Evolutionary conservation across 1,139 yeast genomes (phyloP).

Genomic region (Hansenula anomala): DNA sequence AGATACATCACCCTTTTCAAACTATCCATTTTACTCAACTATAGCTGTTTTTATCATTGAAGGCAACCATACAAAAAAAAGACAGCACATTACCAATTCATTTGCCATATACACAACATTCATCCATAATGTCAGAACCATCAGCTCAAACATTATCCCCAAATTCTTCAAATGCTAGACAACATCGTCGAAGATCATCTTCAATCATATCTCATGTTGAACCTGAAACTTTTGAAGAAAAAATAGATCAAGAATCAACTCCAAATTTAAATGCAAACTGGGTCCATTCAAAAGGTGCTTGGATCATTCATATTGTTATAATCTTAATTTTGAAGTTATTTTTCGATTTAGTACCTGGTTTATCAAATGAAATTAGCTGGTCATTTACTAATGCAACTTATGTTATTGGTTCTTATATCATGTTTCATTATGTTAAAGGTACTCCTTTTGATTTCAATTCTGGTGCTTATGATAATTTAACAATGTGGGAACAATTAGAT

Average conservation of each 20-base stretch:
- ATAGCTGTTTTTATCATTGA: too few species aligned
- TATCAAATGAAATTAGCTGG: constrained; percentile 86
- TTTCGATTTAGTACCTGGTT: constrained; percentile 72
- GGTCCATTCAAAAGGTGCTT: constrained; percentile 95
- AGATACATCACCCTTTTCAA: too few species aligned
- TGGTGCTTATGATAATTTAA: constrained; percentile 92
- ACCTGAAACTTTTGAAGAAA: constrained; percentile 89
- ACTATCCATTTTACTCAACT: neutral
- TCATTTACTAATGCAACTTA: constrained; percentile 87
- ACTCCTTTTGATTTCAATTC: constrained; percentile 95
- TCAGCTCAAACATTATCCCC: constrained; percentile 14
- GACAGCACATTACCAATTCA: neutral
- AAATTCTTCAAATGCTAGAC: constrained; percentile 5
- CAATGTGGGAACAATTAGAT: constrained; percentile 99
- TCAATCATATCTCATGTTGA: constrained; percentile 82
- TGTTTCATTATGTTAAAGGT: constrained; percentile 96
- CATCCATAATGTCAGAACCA: constrained; percentile 4
- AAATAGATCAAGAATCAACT: constrained; percentile 83
- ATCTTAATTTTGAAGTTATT: constrained; percentile 69
- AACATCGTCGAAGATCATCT: constrained; percentile 50
- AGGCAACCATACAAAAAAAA: neutral
- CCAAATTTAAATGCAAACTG: constrained; percentile 93
- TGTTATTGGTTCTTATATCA: constrained; percentile 85
- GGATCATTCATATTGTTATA: constrained; percentile 87
- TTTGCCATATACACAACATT: too few species aligned